A percentile compares a stretch with the other conserved stretches of the same genome.
Evolutionary conservation across 2,329 filamentous ascomycete genomes (phyloP).

Genomic region (Lasiodiplodia theobromae): DNA sequence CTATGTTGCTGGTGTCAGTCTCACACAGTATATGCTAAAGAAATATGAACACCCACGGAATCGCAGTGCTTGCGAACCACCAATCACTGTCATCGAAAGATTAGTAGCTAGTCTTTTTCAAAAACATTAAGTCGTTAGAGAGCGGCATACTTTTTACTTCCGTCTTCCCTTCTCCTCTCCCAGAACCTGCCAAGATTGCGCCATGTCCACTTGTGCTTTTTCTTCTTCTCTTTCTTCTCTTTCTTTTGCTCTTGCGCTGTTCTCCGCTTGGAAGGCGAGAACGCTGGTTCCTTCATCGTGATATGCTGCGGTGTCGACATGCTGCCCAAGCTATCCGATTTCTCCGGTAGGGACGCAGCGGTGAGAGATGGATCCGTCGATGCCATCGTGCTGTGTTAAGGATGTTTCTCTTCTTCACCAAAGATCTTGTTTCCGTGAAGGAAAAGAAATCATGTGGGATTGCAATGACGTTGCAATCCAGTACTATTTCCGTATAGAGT

Average conservation of each 20-base stretch:
- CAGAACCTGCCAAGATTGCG: neutral
- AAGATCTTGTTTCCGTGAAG: neutral
- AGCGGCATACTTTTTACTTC: constrained; percentile 13
- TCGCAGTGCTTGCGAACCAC: constrained; percentile 50
- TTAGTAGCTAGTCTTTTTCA: neutral
- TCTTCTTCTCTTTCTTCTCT: neutral
- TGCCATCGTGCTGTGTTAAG: neutral
- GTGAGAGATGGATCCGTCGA: neutral
- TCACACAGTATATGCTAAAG: too few relatives aligned
- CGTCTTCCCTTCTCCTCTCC: constrained; percentile 15
- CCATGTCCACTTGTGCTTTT: neutral
- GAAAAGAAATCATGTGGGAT: neutral
- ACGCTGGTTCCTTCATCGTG: neutral
- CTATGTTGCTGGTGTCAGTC: constrained; percentile 18
- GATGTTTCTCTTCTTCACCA: neutral
- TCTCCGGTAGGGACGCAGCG: neutral
- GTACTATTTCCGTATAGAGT: neutral
- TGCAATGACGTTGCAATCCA: neutral
- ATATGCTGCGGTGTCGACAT: constrained; percentile 6
- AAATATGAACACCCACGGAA: constrained; percentile 35
- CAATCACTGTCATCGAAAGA: constrained; percentile 38
- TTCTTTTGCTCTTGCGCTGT: neutral
- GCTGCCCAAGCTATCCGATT: constrained; percentile 7
- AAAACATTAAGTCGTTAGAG: neutral
- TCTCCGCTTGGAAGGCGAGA: neutral